Evolutionary conservation across 2,329 filamentous ascomycete species (phyloP), one percentile per base, ranked within the genome.

Genomic region (Leptosphaerulina australis): DNA sequence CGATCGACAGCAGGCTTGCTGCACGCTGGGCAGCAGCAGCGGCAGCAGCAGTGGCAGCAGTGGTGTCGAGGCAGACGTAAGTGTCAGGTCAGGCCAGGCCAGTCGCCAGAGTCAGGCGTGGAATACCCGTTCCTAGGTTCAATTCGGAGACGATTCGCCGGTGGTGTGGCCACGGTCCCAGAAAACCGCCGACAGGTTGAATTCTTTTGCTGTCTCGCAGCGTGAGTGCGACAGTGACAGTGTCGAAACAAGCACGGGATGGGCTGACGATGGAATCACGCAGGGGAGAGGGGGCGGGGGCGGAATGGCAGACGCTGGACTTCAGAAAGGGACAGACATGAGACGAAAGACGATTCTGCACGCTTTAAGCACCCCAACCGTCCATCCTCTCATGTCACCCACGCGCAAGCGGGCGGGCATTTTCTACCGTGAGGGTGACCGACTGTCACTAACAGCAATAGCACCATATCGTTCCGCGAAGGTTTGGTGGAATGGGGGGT

Each of bases 301-400:
- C 50, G 58, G 56, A 60, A 56, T 55, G 54, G 48, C 48, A 51
- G 48, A 46, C 41, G 58, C 55, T 58, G 57, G 58, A 47, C 30
- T 53, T 56, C 56, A 46, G 46, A 58, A 59, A 52, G 54, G 54
- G 51, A 58, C 60, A 52, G 50, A 58, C 43, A 46, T 67, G 66
- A 69, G 67, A 70, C 61, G 56, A 56, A 59, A 60, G 54, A 60
- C 61, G 56, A 53, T 53, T 44, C 55, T 57, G 52, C 59, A 62
- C 54, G 60, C 59, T 66, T 64, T 61, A 61, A 59, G 50, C 45
- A 60, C 46, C 50, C 61, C 55, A 41, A 53, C 46, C 47, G 43
- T 34, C 30, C 34, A 43, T 61, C 63, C 57, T 62, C 58, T 60
- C 64, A 62, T 66, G 45, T 64, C 61, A 60, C 56, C 59, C 63